Base-by-base conservation (phyloP, 1,284 basidiomycete genomes). In the Agroathelia rolfsii region DNA sequence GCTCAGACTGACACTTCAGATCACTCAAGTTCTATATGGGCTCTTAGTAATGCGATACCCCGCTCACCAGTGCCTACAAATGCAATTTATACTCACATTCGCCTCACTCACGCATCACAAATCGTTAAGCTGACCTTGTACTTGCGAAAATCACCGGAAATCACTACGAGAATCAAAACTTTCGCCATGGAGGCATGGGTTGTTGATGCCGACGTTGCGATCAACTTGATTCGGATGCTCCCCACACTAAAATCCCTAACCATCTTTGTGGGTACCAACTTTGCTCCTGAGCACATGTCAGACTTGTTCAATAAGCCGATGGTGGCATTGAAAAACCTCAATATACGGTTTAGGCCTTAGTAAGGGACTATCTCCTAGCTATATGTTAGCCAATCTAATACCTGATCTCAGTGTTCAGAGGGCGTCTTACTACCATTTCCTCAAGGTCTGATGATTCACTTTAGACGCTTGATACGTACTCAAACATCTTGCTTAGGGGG, bases 301-400 rank as follows among this genome's bases (percentile, higher is more conserved):
- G 68, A 72, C 25, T 53, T 83, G 20, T 64, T 83, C 36, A 46
- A 51, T 25, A 40, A 53, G 41, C 51, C 69, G 39, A 45, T 54
- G 51, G 38, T 46, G 31, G 20, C 42, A 0, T 39, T 83, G 40
- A 40, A 48, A 20, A 57, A 56, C 39, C 49, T 83, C 7, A 64
- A 66, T 0, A 44, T 83, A 31, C 56, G 73, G 41, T 82, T 84
- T 48, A 62, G 70, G 32, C 79, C 80, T 9, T 83, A 82, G 80
- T 82, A 49, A 53, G 72, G n/a, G n/a, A n/a, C n/a, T n/a, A n/a
- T 52, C n/a, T 19, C 18, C 6, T 29, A 16, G 30, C 16, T 14
- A 21, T 34, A 6, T 37, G 12, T 28, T 28, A n/a, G 28, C 32
- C 2, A 13, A 14, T 30, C 27, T 15, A n/a, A 26, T 13, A 21